phyloP scores from a whole-genome alignment of 2,329 filamentous ascomycete species.

The Fusarium mundagurra region DNA sequence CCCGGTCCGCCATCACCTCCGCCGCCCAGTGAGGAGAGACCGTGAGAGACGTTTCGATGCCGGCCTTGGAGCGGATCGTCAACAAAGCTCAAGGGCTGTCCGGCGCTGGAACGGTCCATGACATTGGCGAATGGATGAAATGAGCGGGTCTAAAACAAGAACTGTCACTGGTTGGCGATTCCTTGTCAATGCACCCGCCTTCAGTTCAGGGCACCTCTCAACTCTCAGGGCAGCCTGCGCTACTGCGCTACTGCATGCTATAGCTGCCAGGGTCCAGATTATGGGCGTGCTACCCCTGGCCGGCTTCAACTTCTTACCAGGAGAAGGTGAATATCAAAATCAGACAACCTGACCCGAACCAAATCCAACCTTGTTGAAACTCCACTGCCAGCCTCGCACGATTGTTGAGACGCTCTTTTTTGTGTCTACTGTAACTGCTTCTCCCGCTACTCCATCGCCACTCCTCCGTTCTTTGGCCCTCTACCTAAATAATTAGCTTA shows the following conservation, averaged over 20 bases:
- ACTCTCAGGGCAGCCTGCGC: conserved; percentile 17
- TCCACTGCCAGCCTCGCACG: conserved; percentile 38
- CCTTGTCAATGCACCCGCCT: conserved; percentile 27
- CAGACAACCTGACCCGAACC: conserved; percentile 23
- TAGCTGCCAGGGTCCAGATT: conserved; percentile 31
- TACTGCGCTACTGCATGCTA: conserved; percentile 14
- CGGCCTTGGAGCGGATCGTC: conserved; percentile 32
- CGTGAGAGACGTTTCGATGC: conserved; percentile 1
- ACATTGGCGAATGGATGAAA: conserved; percentile 23
- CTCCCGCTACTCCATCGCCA: conserved; percentile 2
- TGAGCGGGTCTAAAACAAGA: conserved; percentile 21
- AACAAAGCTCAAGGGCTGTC: conserved; percentile 9
- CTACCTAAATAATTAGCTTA: conserved; percentile 14
- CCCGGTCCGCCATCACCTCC: conserved; percentile 24
- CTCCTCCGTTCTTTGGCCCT: background rate
- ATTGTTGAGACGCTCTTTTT: conserved; percentile 26
- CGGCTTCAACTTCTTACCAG: conserved; percentile 31
- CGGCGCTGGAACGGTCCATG: conserved; percentile 21
- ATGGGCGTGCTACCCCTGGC: conserved; percentile 34
- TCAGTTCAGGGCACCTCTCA: conserved; percentile 31
- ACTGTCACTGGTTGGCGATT: conserved; percentile 12
- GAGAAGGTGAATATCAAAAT: conserved; percentile 27
- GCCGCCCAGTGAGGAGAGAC: conserved; percentile 9
- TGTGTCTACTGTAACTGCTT: conserved; percentile 6
- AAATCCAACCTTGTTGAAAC: conserved; percentile 19